Percentiles rank a stretch among this genome's conserved stretches.
Evolutionary conservation across 2,329 filamentous ascomycete species (phyloP).

Genomic region (Apiospora arundinis): DNA sequence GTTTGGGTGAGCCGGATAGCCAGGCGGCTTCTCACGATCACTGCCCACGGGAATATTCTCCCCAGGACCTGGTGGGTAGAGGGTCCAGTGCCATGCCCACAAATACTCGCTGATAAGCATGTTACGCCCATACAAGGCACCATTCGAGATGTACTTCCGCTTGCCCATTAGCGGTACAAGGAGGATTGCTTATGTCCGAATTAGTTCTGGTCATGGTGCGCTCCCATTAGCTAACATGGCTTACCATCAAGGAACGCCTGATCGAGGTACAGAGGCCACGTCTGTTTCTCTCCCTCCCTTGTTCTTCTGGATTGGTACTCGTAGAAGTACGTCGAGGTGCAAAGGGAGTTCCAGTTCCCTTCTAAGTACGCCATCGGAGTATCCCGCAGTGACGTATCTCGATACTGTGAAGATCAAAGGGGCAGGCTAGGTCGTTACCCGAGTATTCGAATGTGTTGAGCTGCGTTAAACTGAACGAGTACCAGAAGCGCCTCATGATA

Average conservation of each 20-base stretch:
- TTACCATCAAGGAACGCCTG: constrained; percentile 72
- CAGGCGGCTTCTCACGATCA: constrained; percentile 41
- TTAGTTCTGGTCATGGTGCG: background rate
- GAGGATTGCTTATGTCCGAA: background rate
- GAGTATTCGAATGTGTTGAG: too few relatives aligned
- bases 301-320: constrained; percentile 69
- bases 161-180: constrained; percentile 70
- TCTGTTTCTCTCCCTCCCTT: constrained; percentile 65
- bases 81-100: constrained; percentile 57
- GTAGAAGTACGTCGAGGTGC: constrained; percentile 66
- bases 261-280: constrained; percentile 68
- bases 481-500: too few relatives aligned
- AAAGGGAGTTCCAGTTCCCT: constrained; percentile 61
- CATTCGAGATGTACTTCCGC: constrained; percentile 69
- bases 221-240: constrained; percentile 33
- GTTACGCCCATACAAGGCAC: constrained; percentile 70
- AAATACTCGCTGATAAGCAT: constrained; percentile 75
- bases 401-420: too few relatives aligned
- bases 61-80: constrained; percentile 50
- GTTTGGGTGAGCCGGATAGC: constrained; percentile 33
- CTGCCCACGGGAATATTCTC: constrained; percentile 51
- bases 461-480: too few relatives aligned
- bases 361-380: constrained; percentile 40
- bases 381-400: constrained; percentile 40
- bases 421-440: too few relatives aligned